These are phyloP conservation scores for Ustilago shanxiensis DNA, from an alignment of 1,284 basidiomycete species.

Conservation along the genomic window DNA sequence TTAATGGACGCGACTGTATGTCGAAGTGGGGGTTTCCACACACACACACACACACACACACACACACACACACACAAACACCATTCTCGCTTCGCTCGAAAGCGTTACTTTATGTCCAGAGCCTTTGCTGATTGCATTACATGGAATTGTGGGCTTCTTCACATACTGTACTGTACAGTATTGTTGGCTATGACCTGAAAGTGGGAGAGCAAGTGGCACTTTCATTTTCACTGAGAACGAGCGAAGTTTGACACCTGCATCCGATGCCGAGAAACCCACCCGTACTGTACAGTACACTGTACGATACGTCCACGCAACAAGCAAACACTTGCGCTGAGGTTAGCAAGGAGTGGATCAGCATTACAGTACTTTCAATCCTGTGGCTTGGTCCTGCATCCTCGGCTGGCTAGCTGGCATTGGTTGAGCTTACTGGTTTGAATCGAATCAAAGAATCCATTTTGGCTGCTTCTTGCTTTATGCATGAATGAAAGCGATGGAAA, in stretches of 20 bases:
- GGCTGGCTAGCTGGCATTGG: background rate
- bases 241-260: background rate
- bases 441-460: background rate
- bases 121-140: background rate
- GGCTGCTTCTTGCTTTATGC: background rate
- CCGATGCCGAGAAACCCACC: constrained; percentile 2
- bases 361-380: background rate
- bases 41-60: no score
- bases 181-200: background rate
- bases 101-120: background rate
- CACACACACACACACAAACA: background rate
- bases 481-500: constrained; percentile 2
- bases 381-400: background rate
- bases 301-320: no score
- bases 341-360: no score
- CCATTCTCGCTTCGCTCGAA: background rate
- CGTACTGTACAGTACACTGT: background rate
- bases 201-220: background rate
- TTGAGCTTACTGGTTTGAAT: background rate
- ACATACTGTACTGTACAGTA: background rate
- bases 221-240: background rate
- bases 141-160: background rate
- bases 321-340: no score
- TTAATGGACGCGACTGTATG: no score
- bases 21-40: no score